Percentiles rank a stretch among this genome's conserved stretches.
Conservation (phyloP, 2,329 filamentous ascomycete species). For the Grosmannia penicillata region DNA sequence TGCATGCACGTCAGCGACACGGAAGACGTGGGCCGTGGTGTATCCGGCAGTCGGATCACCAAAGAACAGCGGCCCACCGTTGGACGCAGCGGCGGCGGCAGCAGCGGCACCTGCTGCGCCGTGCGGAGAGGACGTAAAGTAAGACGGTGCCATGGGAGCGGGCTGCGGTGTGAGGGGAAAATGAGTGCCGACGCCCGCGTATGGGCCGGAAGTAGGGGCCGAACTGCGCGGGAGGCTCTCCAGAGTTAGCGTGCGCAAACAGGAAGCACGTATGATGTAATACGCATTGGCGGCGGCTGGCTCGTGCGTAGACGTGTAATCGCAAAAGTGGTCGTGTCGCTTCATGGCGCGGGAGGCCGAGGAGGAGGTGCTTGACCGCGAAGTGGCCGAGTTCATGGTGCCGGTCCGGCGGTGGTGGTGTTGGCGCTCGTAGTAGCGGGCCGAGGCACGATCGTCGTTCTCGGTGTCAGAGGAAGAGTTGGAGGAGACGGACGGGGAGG, state of each 20-base stretch:
- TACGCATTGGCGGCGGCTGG: constrained; percentile 47
- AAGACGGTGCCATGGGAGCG: constrained; percentile 21
- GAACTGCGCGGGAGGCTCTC: constrained; percentile 48
- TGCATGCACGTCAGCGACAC: constrained; percentile 52
- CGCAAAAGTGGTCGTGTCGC: constrained; percentile 48
- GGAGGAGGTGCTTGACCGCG: constrained; percentile 38
- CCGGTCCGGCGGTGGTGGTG: constrained; percentile 22
- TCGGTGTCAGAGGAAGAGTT: constrained; percentile 32
- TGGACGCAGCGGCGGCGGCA: constrained; percentile 27
- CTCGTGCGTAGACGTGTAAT: constrained; percentile 56
- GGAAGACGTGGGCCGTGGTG: constrained; percentile 57
- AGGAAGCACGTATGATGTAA: constrained; percentile 51
- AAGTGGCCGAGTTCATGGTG: constrained; percentile 29
- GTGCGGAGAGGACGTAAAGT: constrained; percentile 24
- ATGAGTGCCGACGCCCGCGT: constrained; percentile 25
- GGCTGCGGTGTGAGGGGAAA: constrained; percentile 16
- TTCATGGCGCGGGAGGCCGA: constrained; percentile 17
- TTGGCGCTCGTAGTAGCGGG: constrained; percentile 9
- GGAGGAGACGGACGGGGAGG: constrained; percentile 22
- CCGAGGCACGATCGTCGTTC: constrained; percentile 27
- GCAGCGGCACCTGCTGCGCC: constrained; percentile 35
- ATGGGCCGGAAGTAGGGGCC: constrained; percentile 14
- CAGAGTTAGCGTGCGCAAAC: constrained; percentile 50
- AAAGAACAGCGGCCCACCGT: constrained; percentile 54
- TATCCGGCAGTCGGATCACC: constrained; percentile 50